These are phyloP conservation scores for Pyricularia sp. DNA, from an alignment of 2,329 filamentous ascomycete species.

Conservation along the genomic window DNA sequence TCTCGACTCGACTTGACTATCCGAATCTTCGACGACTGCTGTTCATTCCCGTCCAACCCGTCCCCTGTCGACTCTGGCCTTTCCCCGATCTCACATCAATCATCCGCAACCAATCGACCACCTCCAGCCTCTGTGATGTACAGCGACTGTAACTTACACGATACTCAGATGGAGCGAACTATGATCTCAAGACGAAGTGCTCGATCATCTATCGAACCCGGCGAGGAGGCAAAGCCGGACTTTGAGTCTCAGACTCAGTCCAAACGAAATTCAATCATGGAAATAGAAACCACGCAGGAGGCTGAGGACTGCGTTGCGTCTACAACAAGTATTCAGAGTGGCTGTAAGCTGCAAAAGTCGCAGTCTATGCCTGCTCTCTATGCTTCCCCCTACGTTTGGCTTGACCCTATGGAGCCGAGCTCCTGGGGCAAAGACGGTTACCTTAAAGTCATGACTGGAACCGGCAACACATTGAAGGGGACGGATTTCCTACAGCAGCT, in stretches of 20 bases:
- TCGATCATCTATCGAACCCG: conserved; percentile 9
- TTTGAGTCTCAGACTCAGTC: neutral
- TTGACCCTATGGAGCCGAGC: conserved; percentile 2
- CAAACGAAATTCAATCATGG: conserved; percentile 2
- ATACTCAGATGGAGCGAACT: conserved; percentile 3
- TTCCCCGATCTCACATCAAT: neutral
- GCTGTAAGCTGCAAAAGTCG: neutral
- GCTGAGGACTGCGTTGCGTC: neutral
- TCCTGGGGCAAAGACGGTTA: conserved; percentile 3
- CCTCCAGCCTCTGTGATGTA: neutral
- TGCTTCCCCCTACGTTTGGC: neutral
- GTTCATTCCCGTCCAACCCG: neutral
- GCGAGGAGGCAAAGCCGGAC: conserved; percentile 6
- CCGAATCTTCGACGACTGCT: neutral
- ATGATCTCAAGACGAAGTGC: conserved; percentile 11
- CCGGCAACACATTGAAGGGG: neutral
- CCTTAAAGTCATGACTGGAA: neutral
- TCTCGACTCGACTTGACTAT: neutral
- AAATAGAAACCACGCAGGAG: neutral
- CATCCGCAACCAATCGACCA: neutral
- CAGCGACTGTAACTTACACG: neutral
- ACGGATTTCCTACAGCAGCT: neutral
- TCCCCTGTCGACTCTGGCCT: neutral
- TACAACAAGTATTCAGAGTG: neutral
- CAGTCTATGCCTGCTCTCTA: neutral